Evolutionary conservation across 2,329 filamentous ascomycete genomes (phyloP), one percentile per base, ranked within the genome.

Genomic region (Fusarium virguliforme): DNA sequence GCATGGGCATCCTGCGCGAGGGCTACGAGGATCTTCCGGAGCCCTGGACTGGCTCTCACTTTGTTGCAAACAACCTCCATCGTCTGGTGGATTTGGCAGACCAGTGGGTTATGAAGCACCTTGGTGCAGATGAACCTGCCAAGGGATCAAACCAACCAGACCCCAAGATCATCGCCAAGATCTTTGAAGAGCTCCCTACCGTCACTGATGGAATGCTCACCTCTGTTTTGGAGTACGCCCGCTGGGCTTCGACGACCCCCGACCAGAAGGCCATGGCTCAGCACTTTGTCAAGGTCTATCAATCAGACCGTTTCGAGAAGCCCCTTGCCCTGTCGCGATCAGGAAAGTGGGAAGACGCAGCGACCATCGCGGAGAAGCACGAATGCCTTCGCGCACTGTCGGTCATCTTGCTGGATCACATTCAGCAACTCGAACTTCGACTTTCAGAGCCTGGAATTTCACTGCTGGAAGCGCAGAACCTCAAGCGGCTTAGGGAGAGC

Each of bases 31-130:
- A 86, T 10, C 85, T 98, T 8, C 89, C 92, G 0, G 90, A 93
- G 65, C 92, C 95, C 48, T 99, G 96, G 96, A 98, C 95, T 0
- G 94, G 93, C 15, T 89, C 88, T 71, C 80, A 83, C 46, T 89
- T 86, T 69, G 83, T 90, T 61, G 87, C 89, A 56, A 90, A 90
- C 77, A 91, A 90, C 67, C 75, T 85, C 12, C 88, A 89, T 75
- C 88, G 89, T 18, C 84, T 91, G 15, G 82, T 88, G 26, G 87
- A 90, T 69, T 84, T 91, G 18, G 85, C 85, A 40, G 83, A 86
- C 28, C 84, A 86, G 64, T 89, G 87, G 88, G 81, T 88, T 4
- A 83, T 85, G 51, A 82, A 85, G 57, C 81, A 86, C 68, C 83
- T 83, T 26, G 73, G 78, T 1, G 68, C 74, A 35, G 68, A 77